Percentiles rank a stretch among this genome's conserved stretches.
These are phyloP conservation scores for Colletotrichum ledebouriae DNA, from an alignment of 2,329 filamentous ascomycete species.

Conservation along the genomic window DNA sequence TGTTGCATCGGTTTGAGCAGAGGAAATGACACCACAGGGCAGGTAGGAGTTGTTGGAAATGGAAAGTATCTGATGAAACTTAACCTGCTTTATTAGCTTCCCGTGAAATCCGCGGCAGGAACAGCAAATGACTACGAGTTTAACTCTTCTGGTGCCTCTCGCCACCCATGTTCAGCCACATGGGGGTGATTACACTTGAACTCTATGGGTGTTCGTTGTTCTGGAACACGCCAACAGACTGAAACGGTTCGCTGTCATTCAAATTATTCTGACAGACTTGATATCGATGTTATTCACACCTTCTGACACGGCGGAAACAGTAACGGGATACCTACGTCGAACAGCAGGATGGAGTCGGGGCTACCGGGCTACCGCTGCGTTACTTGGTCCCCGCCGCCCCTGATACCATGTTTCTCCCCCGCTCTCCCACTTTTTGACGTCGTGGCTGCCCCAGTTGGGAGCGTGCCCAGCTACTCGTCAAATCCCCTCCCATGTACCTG, in stretches of 20 bases:
- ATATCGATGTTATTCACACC: too few relatives aligned
- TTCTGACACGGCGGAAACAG: too few relatives aligned
- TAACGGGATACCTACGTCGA: neutral
- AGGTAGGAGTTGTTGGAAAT: neutral
- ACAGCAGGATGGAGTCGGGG: slow-evolving; percentile 18
- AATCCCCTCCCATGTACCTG: slow-evolving; percentile 10
- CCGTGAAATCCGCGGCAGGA: neutral
- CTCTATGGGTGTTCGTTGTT: too few relatives aligned
- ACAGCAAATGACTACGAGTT: neutral
- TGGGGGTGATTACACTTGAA: too few relatives aligned
- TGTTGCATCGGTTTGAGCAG: neutral
- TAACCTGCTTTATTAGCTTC: neutral
- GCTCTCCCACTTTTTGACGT: slow-evolving; percentile 24
- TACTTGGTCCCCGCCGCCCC: slow-evolving; percentile 1
- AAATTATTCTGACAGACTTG: too few relatives aligned
- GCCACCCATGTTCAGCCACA: too few relatives aligned
- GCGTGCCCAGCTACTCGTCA: neutral
- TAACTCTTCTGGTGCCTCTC: too few relatives aligned
- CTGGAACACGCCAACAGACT: too few relatives aligned
- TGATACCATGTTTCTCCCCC: slow-evolving; percentile 23
- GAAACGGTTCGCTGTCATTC: too few relatives aligned
- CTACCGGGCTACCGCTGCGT: slow-evolving; percentile 12
- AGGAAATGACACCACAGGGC: neutral
- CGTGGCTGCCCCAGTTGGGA: neutral
- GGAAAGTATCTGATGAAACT: neutral